Percentiles rank a stretch among this genome's conserved stretches.
Conservation (phyloP, 306 rosid genomes). For the Medicago arabica region DNA sequence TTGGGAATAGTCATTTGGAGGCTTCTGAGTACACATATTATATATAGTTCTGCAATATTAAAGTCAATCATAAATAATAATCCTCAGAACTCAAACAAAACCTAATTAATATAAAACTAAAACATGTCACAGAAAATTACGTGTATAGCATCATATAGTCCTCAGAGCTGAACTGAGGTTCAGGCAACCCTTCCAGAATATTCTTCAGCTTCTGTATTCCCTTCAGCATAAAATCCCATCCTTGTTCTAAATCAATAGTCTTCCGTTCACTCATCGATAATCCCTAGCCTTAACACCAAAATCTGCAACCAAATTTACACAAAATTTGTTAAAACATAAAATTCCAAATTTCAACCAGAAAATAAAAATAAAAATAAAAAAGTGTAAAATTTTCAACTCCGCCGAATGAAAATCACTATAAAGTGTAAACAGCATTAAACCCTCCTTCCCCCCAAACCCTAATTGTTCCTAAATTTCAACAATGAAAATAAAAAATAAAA, state of each 20-base stretch:
- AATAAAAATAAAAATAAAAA: background rate
- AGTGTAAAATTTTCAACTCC: background rate
- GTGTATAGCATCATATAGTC: slow-evolving; percentile 69
- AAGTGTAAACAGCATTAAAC: background rate
- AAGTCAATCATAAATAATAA: slow-evolving; percentile 40
- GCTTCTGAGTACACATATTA: slow-evolving; percentile 84
- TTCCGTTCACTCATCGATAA: slow-evolving; percentile 59
- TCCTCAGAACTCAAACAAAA: background rate
- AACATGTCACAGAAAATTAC: slow-evolving; percentile 39
- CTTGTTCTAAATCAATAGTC: slow-evolving; percentile 62
- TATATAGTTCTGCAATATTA: slow-evolving; percentile 65
- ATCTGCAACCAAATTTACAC: slow-evolving; percentile 36
- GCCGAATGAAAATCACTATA: background rate
- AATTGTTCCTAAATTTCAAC: background rate
- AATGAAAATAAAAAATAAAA: too few species aligned
- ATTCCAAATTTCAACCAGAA: background rate
- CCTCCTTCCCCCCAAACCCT: slow-evolving; percentile 32
- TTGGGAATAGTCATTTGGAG: slow-evolving; percentile 79
- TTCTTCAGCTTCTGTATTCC: slow-evolving; percentile 66
- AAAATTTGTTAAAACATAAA: background rate
- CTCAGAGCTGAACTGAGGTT: slow-evolving; percentile 60
- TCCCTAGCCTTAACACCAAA: slow-evolving; percentile 26
- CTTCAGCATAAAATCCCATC: slow-evolving; percentile 71
- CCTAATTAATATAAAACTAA: background rate
- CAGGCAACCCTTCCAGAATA: slow-evolving; percentile 68